Evolutionary conservation across 2,329 filamentous ascomycete genomes (phyloP).

Genomic region (Pseudogymnoascus sp.): DNA sequence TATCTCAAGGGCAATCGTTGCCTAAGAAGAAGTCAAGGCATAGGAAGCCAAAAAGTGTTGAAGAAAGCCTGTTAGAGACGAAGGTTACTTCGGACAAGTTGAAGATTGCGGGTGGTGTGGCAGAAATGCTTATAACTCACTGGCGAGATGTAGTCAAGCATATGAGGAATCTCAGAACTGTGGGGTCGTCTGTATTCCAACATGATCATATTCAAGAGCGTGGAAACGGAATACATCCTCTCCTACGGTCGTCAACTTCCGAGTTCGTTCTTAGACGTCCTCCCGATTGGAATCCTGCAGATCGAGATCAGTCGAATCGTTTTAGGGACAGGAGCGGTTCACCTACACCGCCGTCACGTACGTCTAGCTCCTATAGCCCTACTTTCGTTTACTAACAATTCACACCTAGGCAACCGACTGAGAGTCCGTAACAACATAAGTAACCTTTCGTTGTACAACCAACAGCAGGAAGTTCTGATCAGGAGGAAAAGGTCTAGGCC

Average conservation of each 20-base stretch:
- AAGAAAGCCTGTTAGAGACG: conserved; percentile 19
- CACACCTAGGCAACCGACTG: not conserved
- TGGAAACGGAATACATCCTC: conserved; percentile 14
- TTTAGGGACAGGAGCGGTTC: conserved; percentile 26
- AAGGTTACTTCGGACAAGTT: conserved; percentile 45
- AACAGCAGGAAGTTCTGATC: conserved; percentile 9
- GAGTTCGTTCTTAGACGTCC: conserved; percentile 37
- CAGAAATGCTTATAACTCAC: conserved; percentile 59
- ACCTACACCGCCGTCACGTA: conserved; percentile 30
- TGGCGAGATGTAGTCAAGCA: conserved; percentile 60
- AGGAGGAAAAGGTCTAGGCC: conserved; percentile 23
- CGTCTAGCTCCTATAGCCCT: conserved; percentile 20
- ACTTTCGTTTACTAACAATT: not conserved
- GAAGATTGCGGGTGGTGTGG: conserved; percentile 50
- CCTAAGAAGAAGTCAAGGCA: conserved; percentile 31
- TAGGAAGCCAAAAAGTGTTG: conserved; percentile 26
- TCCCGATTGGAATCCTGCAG: conserved; percentile 29
- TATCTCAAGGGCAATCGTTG: not conserved
- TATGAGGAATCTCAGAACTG: conserved; percentile 41
- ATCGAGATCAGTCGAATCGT: conserved; percentile 17
- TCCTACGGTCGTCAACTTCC: conserved; percentile 36
- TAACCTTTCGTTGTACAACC: not conserved
- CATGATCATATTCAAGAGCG: conserved; percentile 13
- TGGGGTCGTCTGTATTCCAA: conserved; percentile 13
- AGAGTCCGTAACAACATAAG: not conserved